Conservation (phyloP, 345 rosid species). For the Mercurialis annua region DNA sequence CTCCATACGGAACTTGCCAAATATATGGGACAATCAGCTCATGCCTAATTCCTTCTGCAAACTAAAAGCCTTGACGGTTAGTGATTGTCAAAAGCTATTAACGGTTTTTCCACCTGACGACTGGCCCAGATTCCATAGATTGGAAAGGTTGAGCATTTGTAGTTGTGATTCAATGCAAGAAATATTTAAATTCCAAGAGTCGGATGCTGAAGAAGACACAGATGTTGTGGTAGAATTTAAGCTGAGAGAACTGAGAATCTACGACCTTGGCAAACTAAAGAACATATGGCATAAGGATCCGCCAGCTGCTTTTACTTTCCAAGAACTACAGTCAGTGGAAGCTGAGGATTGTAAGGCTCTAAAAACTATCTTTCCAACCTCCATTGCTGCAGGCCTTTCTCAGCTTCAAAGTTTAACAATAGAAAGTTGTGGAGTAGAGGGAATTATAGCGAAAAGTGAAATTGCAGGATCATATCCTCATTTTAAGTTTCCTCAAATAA, state of each 20-base stretch:
- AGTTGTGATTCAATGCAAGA: conserved; percentile 10
- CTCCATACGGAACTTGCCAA: not conserved
- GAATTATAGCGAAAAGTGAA: conserved; percentile 15
- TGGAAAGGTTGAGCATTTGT: not conserved
- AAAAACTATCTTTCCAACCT: not conserved
- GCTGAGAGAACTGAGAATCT: not conserved
- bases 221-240: not conserved
- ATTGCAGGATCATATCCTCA: not conserved
- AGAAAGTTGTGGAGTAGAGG: conserved; percentile 16
- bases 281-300: conserved; percentile 14
- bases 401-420: conserved; percentile 17
- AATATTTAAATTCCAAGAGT: conserved; percentile 12
- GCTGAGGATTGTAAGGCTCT: not conserved
- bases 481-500: conserved; percentile 17
- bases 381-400: conserved; percentile 2
- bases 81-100: not conserved
- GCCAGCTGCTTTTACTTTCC: not conserved
- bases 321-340: not conserved
- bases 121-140: not conserved
- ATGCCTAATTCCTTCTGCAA: not conserved
- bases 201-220: not conserved
- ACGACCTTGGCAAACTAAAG: not conserved
- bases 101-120: conserved; percentile 7
- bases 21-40: conserved; percentile 10
- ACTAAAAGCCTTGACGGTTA: not conserved